Conservation (phyloP, 192 early-diverging fungal species). For the Backusella liffmaniae region DNA sequence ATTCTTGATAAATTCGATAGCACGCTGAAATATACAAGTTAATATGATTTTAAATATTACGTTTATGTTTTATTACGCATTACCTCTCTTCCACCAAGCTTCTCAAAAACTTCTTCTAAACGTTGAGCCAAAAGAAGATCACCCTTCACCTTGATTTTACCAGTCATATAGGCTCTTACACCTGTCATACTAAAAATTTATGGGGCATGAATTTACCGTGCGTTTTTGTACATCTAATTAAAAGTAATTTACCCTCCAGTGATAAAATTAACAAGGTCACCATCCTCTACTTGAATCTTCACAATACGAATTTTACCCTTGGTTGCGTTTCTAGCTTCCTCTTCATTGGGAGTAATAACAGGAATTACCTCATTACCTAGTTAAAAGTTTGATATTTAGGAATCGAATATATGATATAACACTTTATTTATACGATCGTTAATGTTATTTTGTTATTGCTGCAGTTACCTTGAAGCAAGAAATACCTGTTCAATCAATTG, state of each 20-base stretch:
- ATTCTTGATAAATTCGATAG: slow-evolving; percentile 28
- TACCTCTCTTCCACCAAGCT: slow-evolving; percentile 32
- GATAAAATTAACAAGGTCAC: slow-evolving; percentile 34
- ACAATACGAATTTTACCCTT: slow-evolving; percentile 25
- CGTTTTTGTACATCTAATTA: neutral
- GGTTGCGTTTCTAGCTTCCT: neutral
- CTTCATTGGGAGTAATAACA: slow-evolving; percentile 26
- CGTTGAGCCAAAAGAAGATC: slow-evolving; percentile 32
- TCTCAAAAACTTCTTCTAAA: slow-evolving; percentile 31
- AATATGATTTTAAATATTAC: neutral
- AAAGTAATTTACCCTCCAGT: slow-evolving; percentile 35
- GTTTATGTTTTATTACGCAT: neutral
- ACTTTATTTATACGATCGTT: neutral
- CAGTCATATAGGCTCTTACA: slow-evolving; percentile 29
- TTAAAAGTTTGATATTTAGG: neutral
- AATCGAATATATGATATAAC: neutral
- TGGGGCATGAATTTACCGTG: neutral
- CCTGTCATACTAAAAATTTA: slow-evolving; percentile 20
- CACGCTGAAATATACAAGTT: slow-evolving; percentile 6
- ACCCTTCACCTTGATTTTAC: slow-evolving; percentile 31
- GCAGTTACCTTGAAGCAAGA: slow-evolving; percentile 28
- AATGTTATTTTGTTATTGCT: neutral
- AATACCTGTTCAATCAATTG: slow-evolving; percentile 16
- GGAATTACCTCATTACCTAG: slow-evolving; percentile 29
- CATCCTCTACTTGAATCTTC: slow-evolving; percentile 32